Evolutionary conservation across 2,329 filamentous ascomycete species (phyloP).

Genomic region (Exophiala alcalophila): DNA sequence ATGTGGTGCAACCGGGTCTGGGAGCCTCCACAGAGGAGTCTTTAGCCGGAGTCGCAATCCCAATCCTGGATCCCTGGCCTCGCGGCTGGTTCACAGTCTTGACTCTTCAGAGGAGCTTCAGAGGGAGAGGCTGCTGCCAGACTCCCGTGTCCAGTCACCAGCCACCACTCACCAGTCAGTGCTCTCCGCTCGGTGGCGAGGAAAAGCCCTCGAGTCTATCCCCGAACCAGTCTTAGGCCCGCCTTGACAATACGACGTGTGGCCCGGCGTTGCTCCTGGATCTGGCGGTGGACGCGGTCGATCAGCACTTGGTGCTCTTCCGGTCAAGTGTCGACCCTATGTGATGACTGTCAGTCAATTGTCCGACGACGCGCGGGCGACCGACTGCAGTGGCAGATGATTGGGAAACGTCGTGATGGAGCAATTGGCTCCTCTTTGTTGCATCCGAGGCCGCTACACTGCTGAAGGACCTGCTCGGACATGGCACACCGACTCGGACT

Average conservation of each 20-base stretch:
- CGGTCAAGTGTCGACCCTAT: conserved; percentile 14
- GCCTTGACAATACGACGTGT: conserved; percentile 23
- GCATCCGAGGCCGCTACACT: not conserved
- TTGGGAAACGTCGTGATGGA: conserved; percentile 9
- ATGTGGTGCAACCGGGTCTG: no score
- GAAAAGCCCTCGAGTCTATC: conserved; percentile 7
- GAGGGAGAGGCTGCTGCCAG: no score
- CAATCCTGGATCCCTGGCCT: conserved; percentile 8
- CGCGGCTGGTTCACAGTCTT: not conserved
- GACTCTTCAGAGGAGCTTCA: not conserved
- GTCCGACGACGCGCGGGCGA: no score
- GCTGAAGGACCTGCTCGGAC: no score
- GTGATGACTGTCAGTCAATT: no score
- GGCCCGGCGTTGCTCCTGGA: conserved; percentile 24
- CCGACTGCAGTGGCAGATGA: no score
- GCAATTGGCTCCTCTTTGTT: conserved; percentile 1
- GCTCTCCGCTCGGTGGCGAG: conserved; percentile 20
- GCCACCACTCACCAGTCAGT: conserved; percentile 4
- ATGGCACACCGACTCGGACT: conserved; percentile 12
- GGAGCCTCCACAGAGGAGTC: no score
- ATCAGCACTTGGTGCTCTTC: conserved; percentile 14
- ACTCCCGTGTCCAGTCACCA: no score
- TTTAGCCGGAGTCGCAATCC: conserved; percentile 1
- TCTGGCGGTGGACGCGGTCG: conserved; percentile 19
- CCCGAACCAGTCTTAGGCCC: conserved; percentile 17